phyloP scores from a whole-genome alignment of 352 stramenopile species.

The Pythium grandisporangium region DNA sequence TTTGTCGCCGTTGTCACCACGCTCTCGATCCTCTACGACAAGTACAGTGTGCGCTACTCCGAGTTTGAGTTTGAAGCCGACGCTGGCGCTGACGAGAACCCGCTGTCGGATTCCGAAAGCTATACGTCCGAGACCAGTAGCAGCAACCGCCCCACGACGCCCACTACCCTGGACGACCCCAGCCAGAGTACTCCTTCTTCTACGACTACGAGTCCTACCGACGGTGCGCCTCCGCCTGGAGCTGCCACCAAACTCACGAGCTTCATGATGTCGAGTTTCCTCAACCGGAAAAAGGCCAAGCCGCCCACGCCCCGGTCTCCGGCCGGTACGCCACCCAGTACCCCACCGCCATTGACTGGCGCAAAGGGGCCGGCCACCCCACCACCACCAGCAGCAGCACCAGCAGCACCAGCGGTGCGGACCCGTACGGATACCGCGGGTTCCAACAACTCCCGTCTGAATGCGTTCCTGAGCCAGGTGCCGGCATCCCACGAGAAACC shows the following conservation, averaged over 20 bases:
- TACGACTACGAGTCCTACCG: conserved; percentile 39
- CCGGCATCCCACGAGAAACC: conserved; percentile 41
- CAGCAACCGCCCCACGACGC: conserved; percentile 16
- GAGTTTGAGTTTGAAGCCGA: conserved; percentile 41
- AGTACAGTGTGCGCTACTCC: conserved; percentile 36
- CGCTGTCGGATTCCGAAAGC: conserved; percentile 63
- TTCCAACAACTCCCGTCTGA: conserved; percentile 43
- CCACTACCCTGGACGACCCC: too few species aligned
- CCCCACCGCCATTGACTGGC: conserved; percentile 42
- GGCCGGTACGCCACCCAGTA: conserved; percentile 45
- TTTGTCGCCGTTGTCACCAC: conserved; percentile 60
- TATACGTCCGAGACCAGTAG: conserved; percentile 50
- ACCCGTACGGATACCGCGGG: neutral
- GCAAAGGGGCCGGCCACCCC: conserved; percentile 11
- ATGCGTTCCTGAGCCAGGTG: conserved; percentile 72
- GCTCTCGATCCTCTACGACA: conserved; percentile 81
- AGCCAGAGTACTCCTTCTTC: too few species aligned
- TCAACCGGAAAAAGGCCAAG: conserved; percentile 62
- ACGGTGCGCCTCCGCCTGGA: too few species aligned
- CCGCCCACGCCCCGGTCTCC: conserved; percentile 9
- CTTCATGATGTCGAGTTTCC: conserved; percentile 78
- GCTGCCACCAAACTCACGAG: conserved; percentile 69
- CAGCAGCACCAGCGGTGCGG: too few species aligned
- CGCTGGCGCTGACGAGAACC: conserved; percentile 25
- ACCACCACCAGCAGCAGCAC: conserved; percentile 31